These are phyloP conservation scores for Acanthamoeba triangularis DNA, from an alignment of 208 protist genomes.

Conservation along the genomic window DNA sequence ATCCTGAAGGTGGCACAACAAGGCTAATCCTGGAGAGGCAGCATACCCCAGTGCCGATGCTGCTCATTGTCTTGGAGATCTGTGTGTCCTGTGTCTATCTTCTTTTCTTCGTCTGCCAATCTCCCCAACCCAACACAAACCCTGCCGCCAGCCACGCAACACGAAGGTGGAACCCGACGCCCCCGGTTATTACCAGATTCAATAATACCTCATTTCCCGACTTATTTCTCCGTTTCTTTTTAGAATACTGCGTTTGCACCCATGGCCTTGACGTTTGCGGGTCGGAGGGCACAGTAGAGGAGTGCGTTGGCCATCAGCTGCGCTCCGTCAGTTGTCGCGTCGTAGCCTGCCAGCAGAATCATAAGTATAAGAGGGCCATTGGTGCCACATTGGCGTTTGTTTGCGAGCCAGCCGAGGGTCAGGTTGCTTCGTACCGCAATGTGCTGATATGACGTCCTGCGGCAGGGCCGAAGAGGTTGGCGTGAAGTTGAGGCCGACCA, in stretches of 20 bases:
- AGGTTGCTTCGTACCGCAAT: not conserved
- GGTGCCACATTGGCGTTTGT: not conserved
- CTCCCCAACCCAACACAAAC: not conserved
- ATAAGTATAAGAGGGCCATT: not conserved
- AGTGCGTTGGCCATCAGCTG: conserved; percentile 25
- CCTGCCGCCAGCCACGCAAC: not conserved
- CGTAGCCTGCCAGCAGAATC: not conserved
- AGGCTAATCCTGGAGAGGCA: not conserved
- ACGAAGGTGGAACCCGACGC: not conserved
- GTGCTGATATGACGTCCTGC: not conserved
- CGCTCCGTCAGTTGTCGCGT: not conserved
- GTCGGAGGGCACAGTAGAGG: not conserved
- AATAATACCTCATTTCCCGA: not conserved
- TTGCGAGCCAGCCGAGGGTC: not conserved
- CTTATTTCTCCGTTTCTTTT: not conserved
- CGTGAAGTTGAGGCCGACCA: conserved; percentile 6
- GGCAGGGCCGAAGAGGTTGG: conserved; percentile 6
- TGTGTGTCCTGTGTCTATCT: not conserved
- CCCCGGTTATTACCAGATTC: not conserved
- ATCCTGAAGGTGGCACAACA: not conserved
- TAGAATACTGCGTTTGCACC: too few species aligned
- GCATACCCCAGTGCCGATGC: conserved; percentile 66
- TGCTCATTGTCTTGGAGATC: conserved; percentile 39
- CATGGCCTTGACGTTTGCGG: not conserved
- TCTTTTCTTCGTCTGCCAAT: not conserved